phyloP scores from a whole-genome alignment of 2,329 filamentous ascomycete species.

The Pestalotiopsis sp. region DNA sequence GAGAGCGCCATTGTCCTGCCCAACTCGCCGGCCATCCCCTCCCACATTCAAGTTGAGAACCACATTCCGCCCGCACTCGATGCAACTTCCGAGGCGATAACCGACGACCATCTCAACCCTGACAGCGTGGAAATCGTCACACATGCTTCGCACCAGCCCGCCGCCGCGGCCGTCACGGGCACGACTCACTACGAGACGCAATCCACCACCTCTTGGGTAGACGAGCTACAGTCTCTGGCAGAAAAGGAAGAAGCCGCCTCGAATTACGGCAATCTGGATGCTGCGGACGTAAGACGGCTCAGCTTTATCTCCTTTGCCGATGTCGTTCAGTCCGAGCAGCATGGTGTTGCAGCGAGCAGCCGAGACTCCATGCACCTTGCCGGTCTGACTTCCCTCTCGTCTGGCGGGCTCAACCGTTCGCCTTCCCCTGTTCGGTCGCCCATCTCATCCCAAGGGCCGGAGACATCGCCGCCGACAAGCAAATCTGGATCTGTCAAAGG shows the following conservation, averaged over 20 bases:
- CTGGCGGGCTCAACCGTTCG: slow-evolving; percentile 63
- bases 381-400: slow-evolving; percentile 64
- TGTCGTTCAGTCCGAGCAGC: slow-evolving; percentile 84
- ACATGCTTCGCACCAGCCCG: slow-evolving; percentile 81
- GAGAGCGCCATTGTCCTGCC: slow-evolving; percentile 71
- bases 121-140: slow-evolving; percentile 93
- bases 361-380: slow-evolving; percentile 73
- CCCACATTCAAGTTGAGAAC: slow-evolving; percentile 93
- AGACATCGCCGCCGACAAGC: slow-evolving; percentile 76
- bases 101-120: slow-evolving; percentile 80
- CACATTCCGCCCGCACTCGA: slow-evolving; percentile 90
- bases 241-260: slow-evolving; percentile 66
- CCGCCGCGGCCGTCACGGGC: slow-evolving; percentile 67
- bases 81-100: slow-evolving; percentile 90
- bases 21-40: slow-evolving; percentile 83
- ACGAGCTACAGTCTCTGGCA: slow-evolving; percentile 59
- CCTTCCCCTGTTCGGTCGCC: slow-evolving; percentile 82
- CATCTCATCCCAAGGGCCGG: slow-evolving; percentile 69
- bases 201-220: slow-evolving; percentile 53
- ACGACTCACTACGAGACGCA: slow-evolving; percentile 42
- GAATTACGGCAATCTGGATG: slow-evolving; percentile 79
- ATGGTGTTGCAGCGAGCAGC: slow-evolving; percentile 51
- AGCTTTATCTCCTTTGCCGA: slow-evolving; percentile 98
- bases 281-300: slow-evolving; percentile 77
- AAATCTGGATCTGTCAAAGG: slow-evolving; percentile 76